Percentiles rank a stretch among this genome's conserved stretches.
These are phyloP conservation scores for Solanum chacoense DNA, from an alignment of 305 asterid genomes.

Conservation along the genomic window DNA sequence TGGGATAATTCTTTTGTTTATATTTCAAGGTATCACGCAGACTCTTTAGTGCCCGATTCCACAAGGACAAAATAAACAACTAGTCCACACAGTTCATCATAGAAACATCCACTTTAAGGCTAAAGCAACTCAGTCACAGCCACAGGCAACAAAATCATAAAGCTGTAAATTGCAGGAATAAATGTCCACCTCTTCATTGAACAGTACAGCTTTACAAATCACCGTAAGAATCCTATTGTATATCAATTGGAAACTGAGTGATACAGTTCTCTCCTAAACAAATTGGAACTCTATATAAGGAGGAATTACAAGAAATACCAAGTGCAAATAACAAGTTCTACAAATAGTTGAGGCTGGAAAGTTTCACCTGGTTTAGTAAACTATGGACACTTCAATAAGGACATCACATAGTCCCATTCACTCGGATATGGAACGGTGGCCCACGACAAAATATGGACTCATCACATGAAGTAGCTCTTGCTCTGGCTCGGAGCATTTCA, in stretches of 20 bases:
- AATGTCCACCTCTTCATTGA: neutral
- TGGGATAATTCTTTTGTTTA: neutral
- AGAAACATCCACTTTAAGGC: neutral
- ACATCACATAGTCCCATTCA: slow-evolving; percentile 54
- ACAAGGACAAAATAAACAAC: neutral
- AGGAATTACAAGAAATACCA: neutral
- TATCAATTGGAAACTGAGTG: neutral
- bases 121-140: neutral
- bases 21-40: neutral
- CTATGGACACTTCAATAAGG: neutral
- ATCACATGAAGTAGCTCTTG: slow-evolving; percentile 48
- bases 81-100: neutral
- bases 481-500: slow-evolving; percentile 85
- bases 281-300: neutral
- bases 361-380: neutral
- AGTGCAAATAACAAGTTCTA: neutral
- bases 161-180: neutral
- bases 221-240: neutral
- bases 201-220: neutral
- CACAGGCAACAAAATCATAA: slow-evolving; percentile 1
- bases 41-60: neutral
- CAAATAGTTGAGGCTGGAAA: neutral
- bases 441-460: slow-evolving; percentile 95
- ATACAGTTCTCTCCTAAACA: neutral
- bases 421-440: slow-evolving; percentile 84